Evolutionary conservation across 1,284 basidiomycete genomes (phyloP).

Genomic region (Trichosporon sp.): DNA sequence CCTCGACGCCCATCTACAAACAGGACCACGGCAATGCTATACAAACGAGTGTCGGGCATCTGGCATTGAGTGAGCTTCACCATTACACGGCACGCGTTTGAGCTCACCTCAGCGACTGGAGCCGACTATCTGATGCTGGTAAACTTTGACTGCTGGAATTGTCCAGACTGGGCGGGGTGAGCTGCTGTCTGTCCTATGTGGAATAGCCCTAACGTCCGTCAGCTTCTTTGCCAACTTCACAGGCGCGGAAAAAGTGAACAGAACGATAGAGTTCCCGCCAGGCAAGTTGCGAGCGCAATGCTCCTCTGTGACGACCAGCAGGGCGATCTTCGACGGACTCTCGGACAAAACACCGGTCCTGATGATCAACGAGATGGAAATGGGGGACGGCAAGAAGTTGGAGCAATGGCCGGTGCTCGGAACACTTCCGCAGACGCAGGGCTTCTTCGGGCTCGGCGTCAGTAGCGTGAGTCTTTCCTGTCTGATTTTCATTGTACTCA

Average conservation of each 20-base stretch:
- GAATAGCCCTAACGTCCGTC: no score
- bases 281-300: background rate
- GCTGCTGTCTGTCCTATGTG: no score
- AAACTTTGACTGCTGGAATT: background rate
- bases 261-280: no score
- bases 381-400: background rate
- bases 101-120: slow-evolving; percentile 9
- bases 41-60: no score
- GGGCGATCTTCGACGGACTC: background rate
- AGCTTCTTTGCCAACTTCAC: no score
- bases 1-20: slow-evolving; percentile 29
- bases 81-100: background rate
- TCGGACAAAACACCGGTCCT: background rate
- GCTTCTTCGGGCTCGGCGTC: slow-evolving; percentile 42
- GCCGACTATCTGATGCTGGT: background rate
- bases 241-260: no score
- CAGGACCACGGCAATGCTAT: no score
- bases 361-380: background rate
- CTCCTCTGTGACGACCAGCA: background rate
- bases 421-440: slow-evolving; percentile 11
- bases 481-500: no score
- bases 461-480: slow-evolving; percentile 26
- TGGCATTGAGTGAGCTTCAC: slow-evolving; percentile 35
- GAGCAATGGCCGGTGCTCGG: background rate
- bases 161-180: background rate